phyloP scores from a whole-genome alignment of 345 rosid genomes.

The Lepidium africanum region DNA sequence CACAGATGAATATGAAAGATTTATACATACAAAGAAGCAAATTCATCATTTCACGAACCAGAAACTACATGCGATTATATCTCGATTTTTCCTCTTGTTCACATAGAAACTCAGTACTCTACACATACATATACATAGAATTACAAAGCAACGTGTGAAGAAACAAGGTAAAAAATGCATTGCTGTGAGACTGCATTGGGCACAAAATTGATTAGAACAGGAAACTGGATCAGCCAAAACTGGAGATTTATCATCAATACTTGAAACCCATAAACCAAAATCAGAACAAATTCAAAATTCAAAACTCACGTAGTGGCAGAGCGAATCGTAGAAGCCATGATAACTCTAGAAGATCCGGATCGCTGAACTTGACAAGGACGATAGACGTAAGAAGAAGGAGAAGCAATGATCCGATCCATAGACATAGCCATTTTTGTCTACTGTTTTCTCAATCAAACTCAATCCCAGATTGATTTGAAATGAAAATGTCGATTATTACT shows the following conservation, averaged over 20 bases:
- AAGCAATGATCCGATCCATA: slow-evolving; percentile 29
- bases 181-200: not conserved
- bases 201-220: not conserved
- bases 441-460: not conserved
- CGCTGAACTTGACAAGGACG: slow-evolving; percentile 21
- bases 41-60: not conserved
- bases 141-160: not conserved
- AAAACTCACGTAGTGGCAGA: slow-evolving; percentile 35
- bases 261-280: not conserved
- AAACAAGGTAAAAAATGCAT: not conserved
- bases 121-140: too few species aligned
- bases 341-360: slow-evolving; percentile 35
- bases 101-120: too few species aligned
- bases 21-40: not conserved
- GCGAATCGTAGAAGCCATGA: slow-evolving; percentile 44
- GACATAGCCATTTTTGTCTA: slow-evolving; percentile 34
- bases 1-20: not conserved
- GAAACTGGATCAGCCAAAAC: not conserved
- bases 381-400: slow-evolving; percentile 20
- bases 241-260: not conserved
- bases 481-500: slow-evolving; percentile 12
- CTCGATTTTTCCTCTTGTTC: not conserved
- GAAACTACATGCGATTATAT: not conserved
- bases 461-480: not conserved
- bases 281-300: not conserved